Evolutionary conservation across 2,329 filamentous ascomycete genomes (phyloP), one percentile per base, ranked within the genome.

Genomic region (Venturia effusa): DNA sequence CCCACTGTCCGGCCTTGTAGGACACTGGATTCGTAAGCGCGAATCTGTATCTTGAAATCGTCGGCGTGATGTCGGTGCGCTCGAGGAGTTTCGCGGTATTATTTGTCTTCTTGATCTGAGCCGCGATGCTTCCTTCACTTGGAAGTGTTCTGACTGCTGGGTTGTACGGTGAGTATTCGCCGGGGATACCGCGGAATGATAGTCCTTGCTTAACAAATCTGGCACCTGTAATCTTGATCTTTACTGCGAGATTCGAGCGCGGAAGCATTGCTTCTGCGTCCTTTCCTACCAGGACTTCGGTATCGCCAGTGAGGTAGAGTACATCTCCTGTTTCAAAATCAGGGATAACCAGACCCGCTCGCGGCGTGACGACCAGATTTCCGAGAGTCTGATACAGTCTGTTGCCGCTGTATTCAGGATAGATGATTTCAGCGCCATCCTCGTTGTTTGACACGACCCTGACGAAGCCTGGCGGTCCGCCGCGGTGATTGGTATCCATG

Each of bases 341-440:
- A 0, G 90, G 89, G 41, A 96, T 81, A 2, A 83, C 84, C 60
- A 93, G 73, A 3, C 91, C 90, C 2, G 88, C 83, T 22, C 78
- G 76, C 0, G 89, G 88, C 39, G 86, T 87, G 8, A 81, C 75
- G 45, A 82, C 78, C 17, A 95, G 77, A 70, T 96, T 96, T 0
- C 91, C 91, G 0, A 95, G 80, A 0, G 88, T 90, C 73, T 95
- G 90, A 69, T 95, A 96, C 0, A 94, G 77, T 19, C 89, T 80
- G 73, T 96, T 96, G 8, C 91, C 91, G 0, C 88, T 92, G 72
- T 88, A 95, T 72, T 96, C 91, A 0, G 91, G 91, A 74, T 90
- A 96, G 2, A 88, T 79, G 17, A 95, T 73, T 2, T 83, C 79
- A 0, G 76, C 77, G 3, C 73, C 74, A 30, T 66, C 70, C 22